Base-by-base conservation (phyloP, 2,329 filamentous ascomycete genomes). In the Pseudogymnoascus sp. region DNA sequence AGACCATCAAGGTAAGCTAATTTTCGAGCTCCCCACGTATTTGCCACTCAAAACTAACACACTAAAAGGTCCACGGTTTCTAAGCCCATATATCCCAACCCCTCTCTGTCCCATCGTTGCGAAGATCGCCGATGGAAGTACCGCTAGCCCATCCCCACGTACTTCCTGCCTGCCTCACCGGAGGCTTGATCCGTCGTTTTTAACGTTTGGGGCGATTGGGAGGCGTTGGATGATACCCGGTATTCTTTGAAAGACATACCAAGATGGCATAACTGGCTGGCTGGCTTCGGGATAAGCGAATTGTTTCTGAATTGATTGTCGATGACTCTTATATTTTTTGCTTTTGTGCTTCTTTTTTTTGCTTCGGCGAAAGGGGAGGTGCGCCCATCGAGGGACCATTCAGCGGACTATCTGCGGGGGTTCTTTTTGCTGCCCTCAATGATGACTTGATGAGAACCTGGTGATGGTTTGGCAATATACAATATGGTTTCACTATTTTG, bases 1-100 rank as follows among this genome's bases (percentile, higher is more conserved):
- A 97, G 87, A 96, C 89, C 81, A 96, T 98, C 82, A 97, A 98
- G 86, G 90, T 93, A 75, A 65, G 72, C 67, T 61, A 22, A 37
- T 10, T n/a, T 40, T 19, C 16, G 8, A 59, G 0, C 2, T 2
- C 22, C 43, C 24, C 24, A 6, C 24, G 8, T 28, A 10, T 31
- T 40, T 24, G n/a, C 60, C 19, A 43, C 6, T 24, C 22, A 8
- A 28, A 46, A 22, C 61, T 68, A 53, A 64, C 61, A 43, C 53
- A 26, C 16, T 31, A 26, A 60, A 60, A 81, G 78, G 81, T 85
- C 78, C 83, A 86, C 78, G 83, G 87, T 77, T 86, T 86, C 79
- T 86, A 84, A 82, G 73, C 72, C 71, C 72, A 70, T 71, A 74
- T 76, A 74, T 70, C 69, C 66, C 68, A 70, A 69, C 71, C 69